These are phyloP conservation scores for Geotrichum carabidarum DNA, from an alignment of 1,139 yeast genomes.

Conservation along the genomic window DNA sequence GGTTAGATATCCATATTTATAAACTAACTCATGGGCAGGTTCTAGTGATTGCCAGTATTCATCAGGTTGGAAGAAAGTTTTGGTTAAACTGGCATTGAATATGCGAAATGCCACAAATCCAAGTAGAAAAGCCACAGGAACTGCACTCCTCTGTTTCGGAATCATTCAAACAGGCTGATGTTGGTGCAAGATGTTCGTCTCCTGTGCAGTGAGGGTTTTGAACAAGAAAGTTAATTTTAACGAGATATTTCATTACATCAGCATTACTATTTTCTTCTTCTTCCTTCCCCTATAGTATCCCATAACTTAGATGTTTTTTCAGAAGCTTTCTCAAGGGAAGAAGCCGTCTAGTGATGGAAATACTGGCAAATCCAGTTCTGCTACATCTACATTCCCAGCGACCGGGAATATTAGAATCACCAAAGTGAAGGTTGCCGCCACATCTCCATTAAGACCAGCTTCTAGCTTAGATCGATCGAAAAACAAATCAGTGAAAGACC, in stretches of 20 bases:
- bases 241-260: not conserved
- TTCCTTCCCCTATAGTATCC: not conserved
- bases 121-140: not conserved
- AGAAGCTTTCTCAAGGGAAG: conserved; percentile 7
- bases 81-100: not conserved
- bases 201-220: too few species aligned
- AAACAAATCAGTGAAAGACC: not conserved
- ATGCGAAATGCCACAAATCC: not conserved
- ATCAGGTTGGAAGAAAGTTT: conserved; percentile 90
- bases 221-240: not conserved
- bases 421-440: conserved; percentile 12
- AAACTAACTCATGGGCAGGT: conserved; percentile 75
- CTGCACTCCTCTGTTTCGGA: too few species aligned
- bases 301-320: conserved; percentile 11
- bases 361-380: not conserved
- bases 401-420: conserved; percentile 10
- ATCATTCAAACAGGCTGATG: too few species aligned
- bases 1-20: conserved; percentile 77
- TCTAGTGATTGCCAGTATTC: conserved; percentile 91
- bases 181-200: too few species aligned
- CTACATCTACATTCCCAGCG: conserved; percentile 1
- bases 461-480: not conserved
- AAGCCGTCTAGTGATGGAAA: not conserved
- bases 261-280: not conserved
- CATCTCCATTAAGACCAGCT: not conserved